A percentile compares a stretch with the other conserved stretches of the same genome.
These are phyloP conservation scores for Ampelocalamus luodianensis DNA, from an alignment of 176 grass and related monocot genomes.

Conservation along the genomic window DNA sequence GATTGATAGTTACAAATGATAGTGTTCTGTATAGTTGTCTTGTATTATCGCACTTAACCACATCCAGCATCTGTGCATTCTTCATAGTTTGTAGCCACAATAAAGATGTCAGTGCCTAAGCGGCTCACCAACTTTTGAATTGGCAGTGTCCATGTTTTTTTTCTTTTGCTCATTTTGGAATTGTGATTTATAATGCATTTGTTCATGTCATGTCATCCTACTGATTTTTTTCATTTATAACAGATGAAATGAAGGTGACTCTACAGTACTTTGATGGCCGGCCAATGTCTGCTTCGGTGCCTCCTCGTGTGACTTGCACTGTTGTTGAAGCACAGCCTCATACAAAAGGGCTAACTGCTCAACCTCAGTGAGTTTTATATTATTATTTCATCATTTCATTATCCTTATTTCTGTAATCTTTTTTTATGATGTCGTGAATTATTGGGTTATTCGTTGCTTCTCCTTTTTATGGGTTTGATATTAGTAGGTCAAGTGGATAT, in stretches of 20 bases:
- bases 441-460: not conserved
- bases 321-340: slow-evolving; percentile 87
- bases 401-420: slow-evolving; percentile 22
- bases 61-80: slow-evolving; percentile 7
- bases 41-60: slow-evolving; percentile 7
- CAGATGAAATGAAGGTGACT: slow-evolving; percentile 92
- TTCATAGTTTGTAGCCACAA: not conserved
- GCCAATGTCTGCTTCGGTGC: slow-evolving; percentile 83
- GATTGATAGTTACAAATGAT: not conserved
- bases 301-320: slow-evolving; percentile 85
- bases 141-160: slow-evolving; percentile 24
- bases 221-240: slow-evolving; percentile 37
- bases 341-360: slow-evolving; percentile 83
- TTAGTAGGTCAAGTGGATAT: slow-evolving; percentile 13
- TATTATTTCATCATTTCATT: slow-evolving; percentile 6
- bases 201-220: slow-evolving; percentile 20
- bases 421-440: slow-evolving; percentile 28
- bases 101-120: slow-evolving; percentile 8
- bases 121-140: not conserved
- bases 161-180: slow-evolving; percentile 10
- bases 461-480: not conserved
- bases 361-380: slow-evolving; percentile 82
- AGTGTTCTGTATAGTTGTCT: not conserved
- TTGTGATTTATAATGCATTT: not conserved
- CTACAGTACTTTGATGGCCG: slow-evolving; percentile 88